Percentiles rank a stretch among this genome's conserved stretches.
These are phyloP conservation scores for Priceomyces melissophilus DNA, from an alignment of 805 yeast species.

Conservation along the genomic window DNA sequence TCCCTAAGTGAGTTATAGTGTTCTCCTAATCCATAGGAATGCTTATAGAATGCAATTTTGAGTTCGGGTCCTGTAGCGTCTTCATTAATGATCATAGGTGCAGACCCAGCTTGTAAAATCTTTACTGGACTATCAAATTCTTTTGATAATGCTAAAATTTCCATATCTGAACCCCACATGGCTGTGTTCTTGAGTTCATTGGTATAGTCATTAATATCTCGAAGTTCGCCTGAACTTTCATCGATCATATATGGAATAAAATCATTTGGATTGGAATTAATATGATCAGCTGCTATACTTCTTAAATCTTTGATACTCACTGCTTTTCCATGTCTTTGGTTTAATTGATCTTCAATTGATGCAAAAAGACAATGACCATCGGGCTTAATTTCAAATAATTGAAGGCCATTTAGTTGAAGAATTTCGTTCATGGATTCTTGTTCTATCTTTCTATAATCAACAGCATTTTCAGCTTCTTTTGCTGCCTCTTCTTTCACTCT, in stretches of 20 bases:
- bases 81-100: conserved; percentile 62
- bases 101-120: conserved; percentile 74
- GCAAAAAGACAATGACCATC: conserved; percentile 95
- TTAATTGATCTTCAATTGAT: conserved; percentile 76
- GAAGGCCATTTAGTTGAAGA: conserved; percentile 47
- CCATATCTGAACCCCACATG: conserved; percentile 96
- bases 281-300: conserved; percentile 60
- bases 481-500: conserved; percentile 63
- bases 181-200: conserved; percentile 69
- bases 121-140: conserved; percentile 72
- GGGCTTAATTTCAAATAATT: conserved; percentile 69
- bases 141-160: conserved; percentile 74
- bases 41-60: conserved; percentile 77
- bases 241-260: conserved; percentile 82
- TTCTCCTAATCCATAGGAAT: conserved; percentile 87
- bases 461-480: conserved; percentile 60
- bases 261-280: conserved; percentile 60
- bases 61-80: conserved; percentile 50
- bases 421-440: conserved; percentile 57
- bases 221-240: conserved; percentile 62
- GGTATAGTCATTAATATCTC: conserved; percentile 67
- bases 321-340: conserved; percentile 35
- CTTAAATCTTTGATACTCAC: conserved; percentile 55
- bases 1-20: conserved; percentile 75
- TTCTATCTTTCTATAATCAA: conserved; percentile 72